Evolutionary conservation across 2,329 filamentous ascomycete genomes (phyloP).

Genomic region (Colletotrichum lindemuthianum): DNA sequence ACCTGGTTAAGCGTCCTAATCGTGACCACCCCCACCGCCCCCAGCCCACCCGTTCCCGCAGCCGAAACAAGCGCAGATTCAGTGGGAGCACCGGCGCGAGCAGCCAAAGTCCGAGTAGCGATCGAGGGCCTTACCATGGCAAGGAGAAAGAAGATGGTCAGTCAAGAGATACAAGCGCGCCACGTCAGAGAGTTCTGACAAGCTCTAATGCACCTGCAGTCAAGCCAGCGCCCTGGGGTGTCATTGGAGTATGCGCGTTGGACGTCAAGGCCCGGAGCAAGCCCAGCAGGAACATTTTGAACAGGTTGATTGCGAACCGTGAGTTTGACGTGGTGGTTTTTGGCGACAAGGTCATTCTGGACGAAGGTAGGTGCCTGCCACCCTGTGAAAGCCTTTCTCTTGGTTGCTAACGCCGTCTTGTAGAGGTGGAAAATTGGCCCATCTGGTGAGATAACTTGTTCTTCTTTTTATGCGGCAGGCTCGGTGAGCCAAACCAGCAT

Average conservation of each 20-base stretch:
- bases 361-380: slow-evolving; percentile 70
- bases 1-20: slow-evolving; percentile 50
- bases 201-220: slow-evolving; percentile 47
- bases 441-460: slow-evolving; percentile 69
- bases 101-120: slow-evolving; percentile 82
- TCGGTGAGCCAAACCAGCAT: slow-evolving; percentile 50
- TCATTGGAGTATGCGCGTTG: slow-evolving; percentile 93
- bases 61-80: slow-evolving; percentile 77
- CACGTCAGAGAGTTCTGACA: slow-evolving; percentile 33
- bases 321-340: slow-evolving; percentile 98
- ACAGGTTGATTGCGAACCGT: slow-evolving; percentile 85
- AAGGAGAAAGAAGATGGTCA: slow-evolving; percentile 67
- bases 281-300: slow-evolving; percentile 95
- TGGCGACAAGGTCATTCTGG: slow-evolving; percentile 97
- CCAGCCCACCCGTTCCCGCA: slow-evolving; percentile 69
- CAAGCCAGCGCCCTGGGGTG: slow-evolving; percentile 69
- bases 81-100: slow-evolving; percentile 85
- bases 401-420: neutral
- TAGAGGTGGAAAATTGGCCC: slow-evolving; percentile 93
- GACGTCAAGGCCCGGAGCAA: slow-evolving; percentile 97
- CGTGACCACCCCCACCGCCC: slow-evolving; percentile 46
- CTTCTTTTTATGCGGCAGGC: slow-evolving; percentile 6
- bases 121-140: slow-evolving; percentile 61
- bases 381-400: neutral
- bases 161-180: slow-evolving; percentile 38